Percentiles rank a stretch among this genome's conserved stretches.
phyloP scores from a whole-genome alignment of 2,329 filamentous ascomycete genomes.

The Exophiala oligosperma region DNA sequence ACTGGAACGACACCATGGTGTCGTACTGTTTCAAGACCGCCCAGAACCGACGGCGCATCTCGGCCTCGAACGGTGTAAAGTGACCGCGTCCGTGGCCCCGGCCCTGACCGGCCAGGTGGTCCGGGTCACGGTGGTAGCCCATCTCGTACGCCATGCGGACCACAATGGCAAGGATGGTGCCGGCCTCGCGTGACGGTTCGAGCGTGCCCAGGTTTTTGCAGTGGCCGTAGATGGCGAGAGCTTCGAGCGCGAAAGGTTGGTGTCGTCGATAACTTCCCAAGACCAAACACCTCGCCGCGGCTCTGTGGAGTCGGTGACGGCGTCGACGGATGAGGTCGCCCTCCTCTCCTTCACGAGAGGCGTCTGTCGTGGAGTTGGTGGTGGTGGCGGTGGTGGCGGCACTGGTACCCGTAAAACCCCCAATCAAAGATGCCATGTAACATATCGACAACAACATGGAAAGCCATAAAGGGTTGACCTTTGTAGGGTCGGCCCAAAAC shows the following conservation, averaged over 20 bases:
- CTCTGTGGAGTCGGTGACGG: conserved; percentile 32
- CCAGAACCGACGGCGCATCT: conserved; percentile 51
- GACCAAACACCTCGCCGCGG: conserved; percentile 54
- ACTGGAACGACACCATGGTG: conserved; percentile 60
- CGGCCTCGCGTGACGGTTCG: conserved; percentile 55
- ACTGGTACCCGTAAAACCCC: neutral
- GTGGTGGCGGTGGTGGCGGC: conserved; percentile 15
- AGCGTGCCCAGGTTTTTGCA: conserved; percentile 53
- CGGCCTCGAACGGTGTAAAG: conserved; percentile 56
- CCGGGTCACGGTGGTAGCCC: conserved; percentile 58
- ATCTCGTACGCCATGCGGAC: conserved; percentile 62
- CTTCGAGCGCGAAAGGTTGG: conserved; percentile 25
- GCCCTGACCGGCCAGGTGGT: conserved; percentile 1
- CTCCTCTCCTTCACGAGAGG: conserved; percentile 16
- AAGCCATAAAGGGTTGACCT: conserved; percentile 52
- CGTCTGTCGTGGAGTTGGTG: conserved; percentile 23
- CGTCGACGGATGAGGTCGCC: conserved; percentile 43
- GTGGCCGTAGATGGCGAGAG: conserved; percentile 45
- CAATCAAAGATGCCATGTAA: conserved; percentile 15
- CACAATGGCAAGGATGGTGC: conserved; percentile 56
- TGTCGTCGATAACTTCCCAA: conserved; percentile 42
- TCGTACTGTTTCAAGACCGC: conserved; percentile 55
- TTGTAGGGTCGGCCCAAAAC: conserved; percentile 51
- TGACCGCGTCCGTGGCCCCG: neutral
- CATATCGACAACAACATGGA: conserved; percentile 56